A percentile compares a stretch with the other conserved stretches of the same genome.
These are phyloP conservation scores for Styphnolobium japonicum DNA, from an alignment of 306 rosid species.

Conservation along the genomic window DNA sequence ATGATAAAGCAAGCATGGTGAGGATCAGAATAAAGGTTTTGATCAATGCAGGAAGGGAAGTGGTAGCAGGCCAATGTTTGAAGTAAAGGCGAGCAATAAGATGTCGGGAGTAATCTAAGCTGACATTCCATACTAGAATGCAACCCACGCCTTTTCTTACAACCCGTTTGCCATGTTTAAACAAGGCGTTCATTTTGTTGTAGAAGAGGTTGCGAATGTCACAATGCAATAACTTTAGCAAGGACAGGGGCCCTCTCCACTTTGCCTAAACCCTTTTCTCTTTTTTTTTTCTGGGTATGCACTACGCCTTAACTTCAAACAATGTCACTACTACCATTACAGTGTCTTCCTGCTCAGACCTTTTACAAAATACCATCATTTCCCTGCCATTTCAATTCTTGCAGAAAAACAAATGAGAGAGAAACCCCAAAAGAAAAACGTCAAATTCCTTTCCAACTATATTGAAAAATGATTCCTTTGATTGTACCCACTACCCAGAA, in stretches of 20 bases:
- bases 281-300: too few species aligned
- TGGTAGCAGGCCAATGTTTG: slow-evolving; percentile 27
- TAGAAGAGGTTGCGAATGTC: slow-evolving; percentile 94
- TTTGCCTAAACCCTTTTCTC: slow-evolving; percentile 31
- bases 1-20: not conserved
- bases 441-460: not conserved
- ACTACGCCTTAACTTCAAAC: slow-evolving; percentile 13
- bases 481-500: too few species aligned
- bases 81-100: not conserved
- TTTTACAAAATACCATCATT: slow-evolving; percentile 67
- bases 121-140: slow-evolving; percentile 82
- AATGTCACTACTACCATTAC: slow-evolving; percentile 18
- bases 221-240: slow-evolving; percentile 66
- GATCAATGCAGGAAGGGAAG: slow-evolving; percentile 61
- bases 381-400: slow-evolving; percentile 23
- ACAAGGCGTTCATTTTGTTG: slow-evolving; percentile 18
- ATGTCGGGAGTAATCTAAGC: slow-evolving; percentile 81
- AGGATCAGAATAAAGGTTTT: slow-evolving; percentile 69
- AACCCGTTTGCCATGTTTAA: slow-evolving; percentile 42
- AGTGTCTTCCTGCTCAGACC: slow-evolving; percentile 54
- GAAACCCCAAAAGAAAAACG: not conserved
- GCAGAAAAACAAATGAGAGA: not conserved
- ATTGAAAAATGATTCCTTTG: not conserved
- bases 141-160: slow-evolving; percentile 86
- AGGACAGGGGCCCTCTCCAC: slow-evolving; percentile 74